phyloP scores from a whole-genome alignment of 2,329 filamentous ascomycete genomes.

The Colletotrichum incanum region DNA sequence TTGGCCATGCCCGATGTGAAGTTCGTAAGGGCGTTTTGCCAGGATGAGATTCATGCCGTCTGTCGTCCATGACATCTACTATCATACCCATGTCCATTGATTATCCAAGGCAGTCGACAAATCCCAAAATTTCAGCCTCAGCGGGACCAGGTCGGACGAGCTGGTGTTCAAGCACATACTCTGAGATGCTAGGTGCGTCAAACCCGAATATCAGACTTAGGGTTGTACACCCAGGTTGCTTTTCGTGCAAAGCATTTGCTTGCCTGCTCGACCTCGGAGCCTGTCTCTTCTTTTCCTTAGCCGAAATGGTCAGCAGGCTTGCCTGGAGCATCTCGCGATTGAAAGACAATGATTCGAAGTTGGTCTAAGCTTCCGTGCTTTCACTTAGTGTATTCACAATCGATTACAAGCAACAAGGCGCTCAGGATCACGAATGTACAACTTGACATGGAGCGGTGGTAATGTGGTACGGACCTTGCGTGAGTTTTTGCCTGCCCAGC shows the following conservation, averaged over 20 bases:
- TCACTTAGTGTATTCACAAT: no score
- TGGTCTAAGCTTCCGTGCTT: no score
- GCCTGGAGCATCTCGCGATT: no score
- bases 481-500: not conserved
- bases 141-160: not conserved
- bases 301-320: no score
- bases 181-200: not conserved
- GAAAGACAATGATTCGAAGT: no score
- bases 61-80: not conserved
- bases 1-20: constrained; percentile 25
- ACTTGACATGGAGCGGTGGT: no score
- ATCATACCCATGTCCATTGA: not conserved
- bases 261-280: no score
- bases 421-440: no score
- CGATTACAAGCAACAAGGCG: no score
- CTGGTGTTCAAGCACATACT: not conserved
- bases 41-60: not conserved
- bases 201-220: not conserved
- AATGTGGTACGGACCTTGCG: no score
- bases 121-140: not conserved
- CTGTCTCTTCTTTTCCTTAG: no score
- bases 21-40: constrained; percentile 30
- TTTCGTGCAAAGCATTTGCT: not conserved
- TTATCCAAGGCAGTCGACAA: not conserved
- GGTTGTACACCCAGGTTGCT: not conserved